These are phyloP conservation scores for Alternaria angustiovoidea DNA, from an alignment of 2,329 filamentous ascomycete species.

Conservation along the genomic window DNA sequence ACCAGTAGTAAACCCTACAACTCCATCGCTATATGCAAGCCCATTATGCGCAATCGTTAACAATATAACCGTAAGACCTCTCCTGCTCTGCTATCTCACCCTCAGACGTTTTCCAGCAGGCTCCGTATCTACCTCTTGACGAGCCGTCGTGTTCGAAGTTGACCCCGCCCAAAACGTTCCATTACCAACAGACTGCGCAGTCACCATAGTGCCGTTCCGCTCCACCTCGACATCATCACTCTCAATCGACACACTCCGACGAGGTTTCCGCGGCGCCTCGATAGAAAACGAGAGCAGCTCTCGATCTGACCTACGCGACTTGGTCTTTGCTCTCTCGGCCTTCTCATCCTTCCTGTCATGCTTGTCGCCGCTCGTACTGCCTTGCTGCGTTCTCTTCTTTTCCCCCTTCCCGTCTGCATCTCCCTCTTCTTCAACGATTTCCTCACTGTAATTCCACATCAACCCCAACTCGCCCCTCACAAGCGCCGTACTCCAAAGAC, in stretches of 20 bases:
- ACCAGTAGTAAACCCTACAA: neutral
- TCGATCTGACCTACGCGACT: slow-evolving; percentile 26
- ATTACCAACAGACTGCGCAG: neutral
- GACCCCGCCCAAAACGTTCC: neutral
- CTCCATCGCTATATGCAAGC: neutral
- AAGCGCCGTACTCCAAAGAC: slow-evolving; percentile 77
- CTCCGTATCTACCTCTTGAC: slow-evolving; percentile 12
- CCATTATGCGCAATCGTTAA: neutral
- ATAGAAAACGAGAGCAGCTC: slow-evolving; percentile 49
- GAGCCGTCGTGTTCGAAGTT: slow-evolving; percentile 5
- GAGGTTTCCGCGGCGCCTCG: slow-evolving; percentile 42
- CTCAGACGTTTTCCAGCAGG: slow-evolving; percentile 37
- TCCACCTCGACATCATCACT: neutral
- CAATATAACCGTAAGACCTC: neutral
- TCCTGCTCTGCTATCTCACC: slow-evolving; percentile 15
- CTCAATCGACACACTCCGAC: slow-evolving; percentile 14
- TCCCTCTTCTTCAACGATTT: slow-evolving; percentile 51
- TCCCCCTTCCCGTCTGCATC: slow-evolving; percentile 24
- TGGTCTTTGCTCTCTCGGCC: slow-evolving; percentile 1
- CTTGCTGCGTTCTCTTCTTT: neutral
- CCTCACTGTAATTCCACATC: slow-evolving; percentile 86
- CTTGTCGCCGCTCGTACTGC: neutral
- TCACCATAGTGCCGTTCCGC: neutral
- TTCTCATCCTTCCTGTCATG: slow-evolving; percentile 3
- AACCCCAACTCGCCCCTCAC: slow-evolving; percentile 73